Evolutionary conservation across 1,284 basidiomycete genomes (phyloP), one percentile per base, ranked within the genome.

Genomic region (Cryptococcus sp.): DNA sequence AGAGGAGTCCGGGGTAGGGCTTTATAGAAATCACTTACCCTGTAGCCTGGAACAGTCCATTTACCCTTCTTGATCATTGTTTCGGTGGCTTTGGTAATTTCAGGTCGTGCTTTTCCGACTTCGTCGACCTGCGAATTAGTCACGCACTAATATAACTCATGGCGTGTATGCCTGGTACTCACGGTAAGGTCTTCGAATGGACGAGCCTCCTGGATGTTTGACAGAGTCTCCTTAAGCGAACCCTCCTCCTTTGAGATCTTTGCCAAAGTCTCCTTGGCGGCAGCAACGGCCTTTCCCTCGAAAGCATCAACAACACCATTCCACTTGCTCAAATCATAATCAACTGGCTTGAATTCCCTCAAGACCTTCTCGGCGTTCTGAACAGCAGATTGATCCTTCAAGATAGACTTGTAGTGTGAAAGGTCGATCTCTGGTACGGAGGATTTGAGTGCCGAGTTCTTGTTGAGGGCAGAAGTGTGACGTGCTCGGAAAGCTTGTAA

Each of bases 21-120:
- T n/a, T n/a, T 28, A 11, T 28, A 28, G 28, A 5, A 25, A n/a
- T 25, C n/a, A 75, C 82, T 63, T 73, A 76, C 76, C 61, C 69
- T 68, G 74, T 78, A 77, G 82, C 90, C 90, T 67, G 92, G 91
- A 53, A 96, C 91, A 71, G 87, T 88, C 88, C 91, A 98, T 81
- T 98, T 98, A 77, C 96, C 96, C 81, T 98, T 96, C 83, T 89
- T 87, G 69, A 98, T 77, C 92, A 98, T 98, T 67, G 85, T 92
- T 80, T 98, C 91, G 64, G 97, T 90, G 45, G 90, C 85, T 78
- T 96, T 85, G 48, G 82, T 78, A 73, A 98, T 87, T 77, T 92
- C 90, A 45, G 96, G 96, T 75, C 93, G 87, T 47, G 96, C 94
- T 60, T 86, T 81, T 63, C 87, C 85, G 64, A 98, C 89, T 64